Evolutionary conservation across 306 rosid species (phyloP), one percentile per base, ranked within the genome.

Genomic region (Acacia acuminata): DNA sequence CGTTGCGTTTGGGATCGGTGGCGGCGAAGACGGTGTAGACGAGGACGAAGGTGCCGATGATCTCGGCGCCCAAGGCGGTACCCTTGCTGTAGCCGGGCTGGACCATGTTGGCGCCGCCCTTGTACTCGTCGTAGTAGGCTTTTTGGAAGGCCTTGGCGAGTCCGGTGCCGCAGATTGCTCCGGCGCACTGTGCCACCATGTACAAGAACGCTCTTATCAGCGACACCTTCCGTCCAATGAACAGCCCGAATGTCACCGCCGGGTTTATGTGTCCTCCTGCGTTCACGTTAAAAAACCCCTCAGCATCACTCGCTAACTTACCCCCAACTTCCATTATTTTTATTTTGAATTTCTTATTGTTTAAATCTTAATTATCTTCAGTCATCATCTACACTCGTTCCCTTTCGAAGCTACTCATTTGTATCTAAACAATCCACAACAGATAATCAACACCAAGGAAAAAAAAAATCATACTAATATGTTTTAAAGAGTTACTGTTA

Each of bases 11-110:
- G 40, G 98, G 98, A 73, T 95, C 97, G 11, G 98, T 95, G 76
- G 98, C 98, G 4, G 98, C 87, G 93, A 95, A 94, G 82, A 95
- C 98, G 1, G 98, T 95, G 93, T 95, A 95, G 82, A 95, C 97
- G 67, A 95, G 97, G 81, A 95, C 98, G 17, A 95, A 95, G 85
- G 98, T 95, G 3, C 98, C 98, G 30, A 95, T 93, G 38, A 95
- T 95, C 86, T 95, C 98, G 17, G 97, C 98, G 3, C 97, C 98
- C 32, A 95, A 75, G 40, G 97, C 98, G 0, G 89, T 85, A 0
- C 98, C 98, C 24, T 89, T 93, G 90, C 60, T 95, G 90, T 95
- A 95, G 4, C 97, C 97, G 7, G 0, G 1, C 0, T 43, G 16
- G 9, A 86, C 76, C 61, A 2, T 77, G 84, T 94, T 94, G 36